These are phyloP conservation scores for Blastobotrys aristatus DNA, from an alignment of 1,139 yeast species.

Conservation along the genomic window DNA sequence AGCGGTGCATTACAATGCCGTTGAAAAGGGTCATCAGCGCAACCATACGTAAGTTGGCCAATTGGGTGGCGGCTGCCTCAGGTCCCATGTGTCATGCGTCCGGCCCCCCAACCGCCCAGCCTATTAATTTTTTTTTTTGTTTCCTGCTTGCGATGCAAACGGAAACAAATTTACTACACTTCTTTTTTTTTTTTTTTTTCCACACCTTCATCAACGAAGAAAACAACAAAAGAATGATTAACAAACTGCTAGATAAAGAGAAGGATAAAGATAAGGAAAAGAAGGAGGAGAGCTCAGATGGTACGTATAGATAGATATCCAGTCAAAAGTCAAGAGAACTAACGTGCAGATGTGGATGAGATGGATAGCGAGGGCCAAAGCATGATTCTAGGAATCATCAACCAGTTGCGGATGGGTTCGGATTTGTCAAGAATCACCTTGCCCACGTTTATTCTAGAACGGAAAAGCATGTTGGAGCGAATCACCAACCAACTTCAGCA, in stretches of 20 bases:
- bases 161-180: too few relatives aligned
- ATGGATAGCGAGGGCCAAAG: conserved; percentile 86
- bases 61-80: too few relatives aligned
- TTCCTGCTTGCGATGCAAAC: neutral
- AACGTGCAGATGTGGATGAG: conserved; percentile 65
- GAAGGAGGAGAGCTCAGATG: conserved; percentile 1
- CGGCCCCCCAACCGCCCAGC: too few relatives aligned
- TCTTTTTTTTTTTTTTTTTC: neutral
- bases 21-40: neutral
- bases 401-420: conserved; percentile 89
- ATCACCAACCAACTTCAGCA: conserved; percentile 85
- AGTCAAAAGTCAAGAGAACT: neutral
- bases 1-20: neutral
- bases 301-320: neutral
- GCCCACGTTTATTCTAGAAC: conserved; percentile 91
- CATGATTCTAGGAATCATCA: conserved; percentile 76
- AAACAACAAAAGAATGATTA: conserved; percentile 3
- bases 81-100: too few relatives aligned
- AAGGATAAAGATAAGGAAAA: neutral
- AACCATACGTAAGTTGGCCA: too few relatives aligned
- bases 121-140: neutral
- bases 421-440: conserved; percentile 86
- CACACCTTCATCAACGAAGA: neutral
- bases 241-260: conserved; percentile 6
- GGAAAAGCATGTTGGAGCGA: conserved; percentile 93